Evolutionary conservation across 140 eudicot species (phyloP), one percentile per base, ranked within the genome.

Genomic region (Ambrosia hybrid): DNA sequence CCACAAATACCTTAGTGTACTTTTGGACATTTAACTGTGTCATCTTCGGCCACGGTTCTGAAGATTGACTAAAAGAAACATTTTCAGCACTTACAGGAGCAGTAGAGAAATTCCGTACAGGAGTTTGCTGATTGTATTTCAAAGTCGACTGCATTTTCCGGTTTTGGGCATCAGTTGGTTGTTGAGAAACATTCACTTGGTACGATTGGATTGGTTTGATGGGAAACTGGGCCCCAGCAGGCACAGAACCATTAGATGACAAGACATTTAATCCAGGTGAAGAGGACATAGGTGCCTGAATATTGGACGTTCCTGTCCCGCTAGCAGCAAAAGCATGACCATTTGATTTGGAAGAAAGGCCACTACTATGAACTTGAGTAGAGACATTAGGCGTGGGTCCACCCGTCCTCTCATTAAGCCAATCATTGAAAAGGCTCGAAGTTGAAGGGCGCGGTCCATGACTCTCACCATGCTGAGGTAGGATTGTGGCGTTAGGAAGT

Each of bases 11-110:
- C 85, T 89, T 89, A 55, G 89, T 82, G 81, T 89, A 89, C 83
- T 89, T 89, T 78, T 89, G 98, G 58, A 89, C 60, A 83, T 86
- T 86, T 65, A 91, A 69, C 75, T 83, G 92, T 36, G 95, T 87
- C 86, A 87, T 82, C 76, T 85, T 89, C 37, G 98, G 98, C 98
- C 96, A 92, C 46, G 88, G 85, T 75, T 62, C 52, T 73, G 75
- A 87, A 14, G 91, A 52, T 61, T 78, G 95, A 53, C 67, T 73
- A 72, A 80, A 14, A 78, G 64, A 41, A 55, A 73, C 17, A 76
- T 70, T 83, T 81, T 71, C 83, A 70, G 81, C 59, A 70, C 78
- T 88, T 51, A 37, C 70, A 76, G 86, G 73, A 68, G 61, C 14
- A 6, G 60, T 55, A 66, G 78, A 10, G 8, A 39, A 12, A 74